Evolutionary conservation across 495 filamentous ascomycete genomes (phyloP).

Genomic region (Daldinia bambusicola): DNA sequence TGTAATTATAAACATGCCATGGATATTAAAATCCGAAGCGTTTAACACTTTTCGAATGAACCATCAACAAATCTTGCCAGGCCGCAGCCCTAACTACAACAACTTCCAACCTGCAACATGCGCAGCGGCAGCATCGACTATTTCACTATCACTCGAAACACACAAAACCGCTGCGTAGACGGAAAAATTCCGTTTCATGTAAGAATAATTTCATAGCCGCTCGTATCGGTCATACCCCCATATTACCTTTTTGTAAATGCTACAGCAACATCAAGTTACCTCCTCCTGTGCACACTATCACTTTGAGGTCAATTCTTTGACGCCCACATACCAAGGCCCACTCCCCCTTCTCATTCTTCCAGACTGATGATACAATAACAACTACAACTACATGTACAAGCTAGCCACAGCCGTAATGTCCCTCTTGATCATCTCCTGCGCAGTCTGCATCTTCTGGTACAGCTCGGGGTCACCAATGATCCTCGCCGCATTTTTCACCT

Average conservation of each 20-base stretch:
- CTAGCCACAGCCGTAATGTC: slow-evolving; percentile 93
- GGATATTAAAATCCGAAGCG: no score
- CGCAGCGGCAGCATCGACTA: neutral
- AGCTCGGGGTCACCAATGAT: slow-evolving; percentile 95
- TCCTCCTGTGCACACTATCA: neutral
- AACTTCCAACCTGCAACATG: neutral
- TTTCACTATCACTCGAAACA: neutral
- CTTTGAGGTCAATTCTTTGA: neutral
- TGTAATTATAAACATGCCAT: no score
- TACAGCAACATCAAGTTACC: neutral
- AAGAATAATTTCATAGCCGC: neutral
- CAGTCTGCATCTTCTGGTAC: slow-evolving; percentile 94
- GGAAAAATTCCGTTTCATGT: slow-evolving; percentile 8
- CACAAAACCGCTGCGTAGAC: neutral
- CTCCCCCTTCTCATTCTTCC: neutral
- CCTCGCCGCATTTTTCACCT: slow-evolving; percentile 96
- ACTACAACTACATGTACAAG: slow-evolving; percentile 81
- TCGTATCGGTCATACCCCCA: slow-evolving; percentile 1
- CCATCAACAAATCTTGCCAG: no score
- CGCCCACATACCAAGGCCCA: neutral
- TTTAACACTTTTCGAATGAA: no score
- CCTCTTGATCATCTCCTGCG: slow-evolving; percentile 96
- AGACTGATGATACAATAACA: neutral
- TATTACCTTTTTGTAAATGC: slow-evolving; percentile 3
- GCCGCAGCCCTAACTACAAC: neutral